Evolutionary conservation across 2,329 filamentous ascomycete genomes (phyloP), one percentile per base, ranked within the genome.

Genomic region (Capronia coronata): DNA sequence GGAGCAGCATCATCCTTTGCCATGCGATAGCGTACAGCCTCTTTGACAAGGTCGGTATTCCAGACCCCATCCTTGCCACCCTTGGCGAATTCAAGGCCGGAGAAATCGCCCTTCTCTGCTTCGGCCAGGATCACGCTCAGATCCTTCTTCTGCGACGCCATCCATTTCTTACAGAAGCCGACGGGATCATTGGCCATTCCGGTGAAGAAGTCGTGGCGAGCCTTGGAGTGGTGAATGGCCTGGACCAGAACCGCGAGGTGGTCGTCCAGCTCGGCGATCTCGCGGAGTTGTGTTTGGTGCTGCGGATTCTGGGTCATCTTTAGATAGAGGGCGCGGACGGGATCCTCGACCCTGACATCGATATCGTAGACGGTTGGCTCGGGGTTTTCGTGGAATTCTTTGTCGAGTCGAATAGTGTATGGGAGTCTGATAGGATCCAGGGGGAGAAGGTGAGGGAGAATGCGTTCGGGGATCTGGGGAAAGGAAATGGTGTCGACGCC

Each of bases 361-460:
- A 98, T 77, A 67, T 97, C 91, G 71, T 96, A 96, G 60, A 97
- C 75, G 4, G 90, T 96, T 1, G 87, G 83, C 44, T 80, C 74
- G 2, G 87, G 84, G 59, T 80, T 82, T 49, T 65, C 23, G 25
- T 91, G 84, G 63, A 90, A 91, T 7, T 83, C 80, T 62, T 87
- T 77, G 66, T 98, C 93, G 34, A 96, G 86, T 51, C 91, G 87
- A 64, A 98, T 93, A 7, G 90, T 98, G 72, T 96, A 98, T 18
- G 82, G 77, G 27, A 98, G 78, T 62, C 85, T 83, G 63, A 96
- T 78, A 0, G 93, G 89, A 4, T 87, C 82, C 1, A 96, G 77
- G 2, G 87, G 81, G 23, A 77, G 80, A 48, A 96, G 79, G 67
- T 97, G 89, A 8, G 78, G 77, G 44, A 83, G 79, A 54, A 94